Conservation (phyloP, 1,284 basidiomycete species). For the Sporisorium iseilematis-ciliati region DNA sequence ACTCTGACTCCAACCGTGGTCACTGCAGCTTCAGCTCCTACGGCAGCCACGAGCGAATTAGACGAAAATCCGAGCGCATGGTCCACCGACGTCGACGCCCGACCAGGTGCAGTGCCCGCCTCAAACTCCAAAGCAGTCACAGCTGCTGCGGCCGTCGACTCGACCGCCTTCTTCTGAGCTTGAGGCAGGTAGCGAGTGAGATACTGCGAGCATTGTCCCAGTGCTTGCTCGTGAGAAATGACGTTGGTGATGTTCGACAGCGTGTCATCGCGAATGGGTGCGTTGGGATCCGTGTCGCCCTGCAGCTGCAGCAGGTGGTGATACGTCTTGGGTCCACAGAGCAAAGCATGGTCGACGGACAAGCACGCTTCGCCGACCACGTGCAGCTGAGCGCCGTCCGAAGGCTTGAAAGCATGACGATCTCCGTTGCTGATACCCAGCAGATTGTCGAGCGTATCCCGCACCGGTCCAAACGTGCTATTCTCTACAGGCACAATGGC, state of each 20-base stretch:
- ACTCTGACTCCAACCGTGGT: conserved; percentile 29
- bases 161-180: conserved; percentile 47
- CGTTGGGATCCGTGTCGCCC: conserved; percentile 35
- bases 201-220: conserved; percentile 49
- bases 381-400: conserved; percentile 32
- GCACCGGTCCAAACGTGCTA: conserved; percentile 50
- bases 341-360: conserved; percentile 44
- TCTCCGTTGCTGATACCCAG: conserved; percentile 47
- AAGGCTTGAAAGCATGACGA: conserved; percentile 31
- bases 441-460: conserved; percentile 44
- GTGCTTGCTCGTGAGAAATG: conserved; percentile 55
- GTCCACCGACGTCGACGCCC: conserved; percentile 22
- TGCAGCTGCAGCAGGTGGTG: conserved; percentile 46
- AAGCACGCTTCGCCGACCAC: conserved; percentile 48
- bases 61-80: conserved; percentile 40
- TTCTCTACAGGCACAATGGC: conserved; percentile 52
- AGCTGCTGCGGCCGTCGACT: conserved; percentile 50
- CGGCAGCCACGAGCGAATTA: conserved; percentile 44
- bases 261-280: conserved; percentile 42
- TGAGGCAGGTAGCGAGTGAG: conserved; percentile 48
- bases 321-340: conserved; percentile 52
- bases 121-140: conserved; percentile 49
- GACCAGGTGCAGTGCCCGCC: conserved; percentile 42
- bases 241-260: conserved; percentile 54
- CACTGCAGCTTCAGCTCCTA: conserved; percentile 37